Percentiles rank a stretch among this genome's conserved stretches.
These are phyloP conservation scores for Coniophora puteana DNA, from an alignment of 1,284 basidiomycete species.

Conservation along the genomic window DNA sequence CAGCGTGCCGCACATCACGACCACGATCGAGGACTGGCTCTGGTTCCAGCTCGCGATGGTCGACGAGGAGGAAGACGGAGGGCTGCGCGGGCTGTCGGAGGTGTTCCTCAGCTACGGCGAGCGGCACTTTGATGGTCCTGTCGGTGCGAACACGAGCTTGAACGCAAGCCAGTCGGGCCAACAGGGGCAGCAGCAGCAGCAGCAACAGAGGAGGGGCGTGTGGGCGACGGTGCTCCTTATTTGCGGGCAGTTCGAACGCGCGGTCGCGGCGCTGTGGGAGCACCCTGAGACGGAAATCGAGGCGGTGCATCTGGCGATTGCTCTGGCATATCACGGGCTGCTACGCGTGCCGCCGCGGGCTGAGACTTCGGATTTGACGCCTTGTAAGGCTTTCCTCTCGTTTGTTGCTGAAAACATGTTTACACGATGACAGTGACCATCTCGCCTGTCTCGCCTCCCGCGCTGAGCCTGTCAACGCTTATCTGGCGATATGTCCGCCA, in stretches of 20 bases:
- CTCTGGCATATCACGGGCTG: conserved; percentile 91
- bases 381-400: conserved; percentile 47
- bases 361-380: conserved; percentile 80
- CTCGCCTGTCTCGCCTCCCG: conserved; percentile 58
- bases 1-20: conserved; percentile 81
- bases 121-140: conserved; percentile 87
- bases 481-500: conserved; percentile 92
- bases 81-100: conserved; percentile 76
- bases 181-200: no score
- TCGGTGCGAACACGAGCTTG: no score
- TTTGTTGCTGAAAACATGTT: conserved; percentile 5
- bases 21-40: conserved; percentile 96
- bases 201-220: conserved; percentile 57
- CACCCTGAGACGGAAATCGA: conserved; percentile 88
- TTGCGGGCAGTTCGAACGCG: conserved; percentile 93
- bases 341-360: conserved; percentile 78
- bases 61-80: conserved; percentile 77
- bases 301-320: conserved; percentile 92
- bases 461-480: conserved; percentile 81
- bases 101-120: conserved; percentile 88
- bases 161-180: no score
- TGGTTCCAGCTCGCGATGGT: conserved; percentile 96
- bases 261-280: conserved; percentile 88
- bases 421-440: conserved; percentile 48
- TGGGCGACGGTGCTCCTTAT: conserved; percentile 93